A percentile compares a stretch with the other conserved stretches of the same genome.
Evolutionary conservation across 2,329 filamentous ascomycete genomes (phyloP).

Genomic region (Didymella segeticola): DNA sequence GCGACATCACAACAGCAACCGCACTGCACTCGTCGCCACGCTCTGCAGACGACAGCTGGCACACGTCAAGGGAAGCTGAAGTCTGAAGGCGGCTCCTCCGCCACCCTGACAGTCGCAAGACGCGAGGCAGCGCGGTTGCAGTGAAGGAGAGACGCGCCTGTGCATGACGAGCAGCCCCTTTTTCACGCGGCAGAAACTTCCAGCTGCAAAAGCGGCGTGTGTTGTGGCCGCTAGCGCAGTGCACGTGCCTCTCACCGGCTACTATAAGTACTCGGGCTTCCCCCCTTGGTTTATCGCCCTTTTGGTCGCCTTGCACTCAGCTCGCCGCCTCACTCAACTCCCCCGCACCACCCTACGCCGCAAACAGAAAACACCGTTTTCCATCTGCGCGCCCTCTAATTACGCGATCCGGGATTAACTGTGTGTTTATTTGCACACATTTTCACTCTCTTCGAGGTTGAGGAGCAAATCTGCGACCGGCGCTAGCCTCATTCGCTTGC

Average conservation of each 20-base stretch:
- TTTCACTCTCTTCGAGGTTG: slow-evolving; percentile 41
- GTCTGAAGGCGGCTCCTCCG: not conserved
- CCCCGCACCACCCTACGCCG: slow-evolving; percentile 34
- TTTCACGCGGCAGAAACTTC: slow-evolving; percentile 34
- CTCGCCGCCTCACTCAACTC: slow-evolving; percentile 37
- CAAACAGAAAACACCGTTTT: slow-evolving; percentile 36
- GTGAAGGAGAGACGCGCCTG: slow-evolving; percentile 23
- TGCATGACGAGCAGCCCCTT: slow-evolving; percentile 36
- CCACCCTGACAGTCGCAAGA: slow-evolving; percentile 16
- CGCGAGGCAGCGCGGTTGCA: slow-evolving; percentile 18
- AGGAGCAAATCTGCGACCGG: slow-evolving; percentile 35
- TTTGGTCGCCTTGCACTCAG: slow-evolving; percentile 38
- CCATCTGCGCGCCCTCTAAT: slow-evolving; percentile 43
- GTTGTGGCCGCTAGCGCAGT: slow-evolving; percentile 16
- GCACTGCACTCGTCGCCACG: not conserved
- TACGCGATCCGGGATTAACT: slow-evolving; percentile 31
- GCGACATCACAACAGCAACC: slow-evolving; percentile 9
- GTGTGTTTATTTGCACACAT: slow-evolving; percentile 35
- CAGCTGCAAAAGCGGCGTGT: slow-evolving; percentile 34
- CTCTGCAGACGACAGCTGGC: not conserved
- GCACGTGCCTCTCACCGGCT: slow-evolving; percentile 17
- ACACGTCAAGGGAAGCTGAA: not conserved
- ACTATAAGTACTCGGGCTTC: slow-evolving; percentile 34
- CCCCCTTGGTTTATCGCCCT: slow-evolving; percentile 34
- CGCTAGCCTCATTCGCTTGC: slow-evolving; percentile 40